phyloP scores from a whole-genome alignment of 2,329 filamentous ascomycete species.

The Trichophyton equinum region DNA sequence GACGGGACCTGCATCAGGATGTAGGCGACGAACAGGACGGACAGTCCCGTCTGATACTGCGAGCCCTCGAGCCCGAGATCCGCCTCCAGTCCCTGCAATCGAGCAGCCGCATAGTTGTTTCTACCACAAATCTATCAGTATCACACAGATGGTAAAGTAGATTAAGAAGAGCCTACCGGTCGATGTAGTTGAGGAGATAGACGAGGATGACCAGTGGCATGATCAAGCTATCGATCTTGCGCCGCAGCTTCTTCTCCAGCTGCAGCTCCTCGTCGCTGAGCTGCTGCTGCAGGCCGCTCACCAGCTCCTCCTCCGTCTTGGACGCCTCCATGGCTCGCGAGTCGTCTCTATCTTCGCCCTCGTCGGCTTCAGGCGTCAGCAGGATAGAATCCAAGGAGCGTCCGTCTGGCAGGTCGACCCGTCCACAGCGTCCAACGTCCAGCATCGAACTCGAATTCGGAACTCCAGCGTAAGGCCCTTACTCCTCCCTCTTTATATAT shows the following conservation, averaged over 20 bases:
- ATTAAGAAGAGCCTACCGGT: constrained; percentile 23
- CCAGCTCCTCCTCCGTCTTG: background rate
- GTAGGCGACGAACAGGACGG: constrained; percentile 35
- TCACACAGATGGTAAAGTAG: background rate
- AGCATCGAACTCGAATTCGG: too few relatives aligned
- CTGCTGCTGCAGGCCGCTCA: background rate
- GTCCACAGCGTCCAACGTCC: background rate
- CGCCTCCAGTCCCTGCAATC: constrained; percentile 30
- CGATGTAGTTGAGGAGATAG: constrained; percentile 36
- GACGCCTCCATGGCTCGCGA: background rate
- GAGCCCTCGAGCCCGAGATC: constrained; percentile 25
- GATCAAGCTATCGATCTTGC: constrained; percentile 27
- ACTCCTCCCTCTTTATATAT: too few relatives aligned
- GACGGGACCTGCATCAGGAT: constrained; percentile 38
- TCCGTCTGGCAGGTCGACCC: background rate
- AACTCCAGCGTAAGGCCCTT: too few relatives aligned
- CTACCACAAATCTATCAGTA: constrained; percentile 12
- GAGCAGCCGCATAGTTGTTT: constrained; percentile 38
- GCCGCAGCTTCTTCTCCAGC: constrained; percentile 27
- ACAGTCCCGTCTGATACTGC: constrained; percentile 32
- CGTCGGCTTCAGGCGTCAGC: too few relatives aligned
- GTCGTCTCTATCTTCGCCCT: background rate
- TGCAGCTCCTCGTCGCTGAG: constrained; percentile 22
- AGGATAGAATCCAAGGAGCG: too few relatives aligned
- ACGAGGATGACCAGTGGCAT: constrained; percentile 32